Conservation (phyloP, 164 flowering plant genomes). For the Annona squamosa region DNA sequence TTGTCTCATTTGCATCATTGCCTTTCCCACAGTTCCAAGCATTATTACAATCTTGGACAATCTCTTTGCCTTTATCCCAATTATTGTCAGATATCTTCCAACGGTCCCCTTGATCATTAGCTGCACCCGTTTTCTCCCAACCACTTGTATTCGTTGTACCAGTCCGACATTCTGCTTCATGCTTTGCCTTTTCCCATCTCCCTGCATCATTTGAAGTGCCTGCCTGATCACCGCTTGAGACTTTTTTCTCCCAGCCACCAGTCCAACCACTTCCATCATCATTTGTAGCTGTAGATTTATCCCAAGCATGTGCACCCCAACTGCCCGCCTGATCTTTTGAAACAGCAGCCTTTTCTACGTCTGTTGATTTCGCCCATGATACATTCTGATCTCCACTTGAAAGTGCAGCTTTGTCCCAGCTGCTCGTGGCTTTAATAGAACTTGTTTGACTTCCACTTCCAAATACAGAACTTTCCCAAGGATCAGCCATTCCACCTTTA, state of each 20-base stretch:
- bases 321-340: constrained; percentile 14
- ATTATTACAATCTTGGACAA: neutral
- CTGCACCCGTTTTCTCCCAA: constrained; percentile 9
- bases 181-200: constrained; percentile 18
- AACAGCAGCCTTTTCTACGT: constrained; percentile 13
- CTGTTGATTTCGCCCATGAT: constrained; percentile 32
- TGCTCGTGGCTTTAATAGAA: neutral
- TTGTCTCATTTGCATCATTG: constrained; percentile 10
- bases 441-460: constrained; percentile 5
- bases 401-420: constrained; percentile 12
- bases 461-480: constrained; percentile 36
- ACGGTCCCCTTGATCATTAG: neutral
- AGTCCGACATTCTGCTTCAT: neutral
- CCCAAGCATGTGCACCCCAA: constrained; percentile 24
- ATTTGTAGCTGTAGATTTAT: constrained; percentile 15
- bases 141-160: constrained; percentile 5
- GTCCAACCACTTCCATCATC: constrained; percentile 19
- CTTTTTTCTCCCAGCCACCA: constrained; percentile 28
- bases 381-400: constrained; percentile 17
- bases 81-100: constrained; percentile 5
- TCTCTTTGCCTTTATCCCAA: constrained; percentile 10
- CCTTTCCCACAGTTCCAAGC: constrained; percentile 25
- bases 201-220: constrained; percentile 5
- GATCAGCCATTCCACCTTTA: constrained; percentile 26
- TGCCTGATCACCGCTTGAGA: constrained; percentile 10